Evolutionary conservation across 2,329 filamentous ascomycete genomes (phyloP), one percentile per base, ranked within the genome.

Genomic region (Didymella segeticola): DNA sequence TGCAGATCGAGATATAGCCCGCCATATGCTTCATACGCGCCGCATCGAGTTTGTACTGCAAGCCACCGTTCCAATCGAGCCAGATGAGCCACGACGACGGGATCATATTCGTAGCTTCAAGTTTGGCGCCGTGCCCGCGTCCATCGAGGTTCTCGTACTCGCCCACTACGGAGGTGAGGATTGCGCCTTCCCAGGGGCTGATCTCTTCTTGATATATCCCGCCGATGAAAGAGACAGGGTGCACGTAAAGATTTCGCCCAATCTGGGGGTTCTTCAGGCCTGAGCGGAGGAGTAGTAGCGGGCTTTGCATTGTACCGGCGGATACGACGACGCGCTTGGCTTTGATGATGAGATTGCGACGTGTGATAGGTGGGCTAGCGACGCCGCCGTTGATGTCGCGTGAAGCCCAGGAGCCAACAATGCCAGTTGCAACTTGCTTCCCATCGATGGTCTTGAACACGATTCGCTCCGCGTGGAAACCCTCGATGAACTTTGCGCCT

Each of bases 311-410:
- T 1, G 89, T 85, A 4, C 93, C 93, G 20, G 84, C 84, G 0
- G 90, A 86, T n/a, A 96, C 75, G 39, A 97, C 84, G 10, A 96
- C 89, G 66, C 87, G 89, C 74, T 90, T 91, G 1, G 92, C 91
- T 64, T 84, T 89, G 67, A 97, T 83, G 33, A 86, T 78, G 7
- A 96, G 80, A 57, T 85, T 81, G 30, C 88, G 82, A 42, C 77
- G 82, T 2, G 67, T 78, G 5, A 84, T 77, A 1, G 80, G 79
- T 0, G 78, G 73, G 10, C 82, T 82, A 42, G 83, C 77, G 0
- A 88, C 77, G 3, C 82, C 81, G 10, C 88, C 86, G 17, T 83
- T 76, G 33, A 78, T 77, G 62, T 91, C 89, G 53, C 90, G 83
- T 1, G 89, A 88, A 3, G 82, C 85, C 93, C 91, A 96, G 6